A percentile compares a stretch with the other conserved stretches of the same genome.
Evolutionary conservation across 1,284 basidiomycete genomes (phyloP).

Genomic region (Marasmius fiardii): DNA sequence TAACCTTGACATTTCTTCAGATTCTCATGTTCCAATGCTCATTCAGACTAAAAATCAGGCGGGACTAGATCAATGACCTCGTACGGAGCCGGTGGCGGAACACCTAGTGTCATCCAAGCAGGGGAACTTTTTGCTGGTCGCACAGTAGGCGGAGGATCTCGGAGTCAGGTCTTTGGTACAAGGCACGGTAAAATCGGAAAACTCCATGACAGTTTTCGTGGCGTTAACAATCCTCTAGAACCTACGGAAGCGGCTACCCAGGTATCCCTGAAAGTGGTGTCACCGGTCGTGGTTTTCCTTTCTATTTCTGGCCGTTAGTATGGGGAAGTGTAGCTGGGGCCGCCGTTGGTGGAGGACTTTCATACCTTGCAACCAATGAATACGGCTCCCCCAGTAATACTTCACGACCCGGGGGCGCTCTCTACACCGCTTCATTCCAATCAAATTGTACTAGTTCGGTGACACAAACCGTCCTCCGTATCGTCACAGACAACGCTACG

Average conservation of each 20-base stretch:
- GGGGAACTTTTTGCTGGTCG: too few relatives aligned
- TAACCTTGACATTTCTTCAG: too few relatives aligned
- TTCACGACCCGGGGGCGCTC: conserved; percentile 55
- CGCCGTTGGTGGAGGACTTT: conserved; percentile 26
- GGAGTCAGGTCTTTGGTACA: too few relatives aligned
- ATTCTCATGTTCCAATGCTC: too few relatives aligned
- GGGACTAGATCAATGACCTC: too few relatives aligned
- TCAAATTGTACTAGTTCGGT: conserved; percentile 17
- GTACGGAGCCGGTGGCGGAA: too few relatives aligned
- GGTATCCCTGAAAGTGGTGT: conserved; percentile 41
- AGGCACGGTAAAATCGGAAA: too few relatives aligned
- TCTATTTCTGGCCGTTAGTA: conserved; percentile 56
- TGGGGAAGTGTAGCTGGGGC: conserved; percentile 40
- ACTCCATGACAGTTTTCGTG: too few relatives aligned
- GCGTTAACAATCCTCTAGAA: background rate
- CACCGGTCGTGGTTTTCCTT: conserved; percentile 46
- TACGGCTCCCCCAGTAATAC: conserved; percentile 51
- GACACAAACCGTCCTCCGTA: conserved; percentile 47
- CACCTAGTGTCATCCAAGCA: too few relatives aligned
- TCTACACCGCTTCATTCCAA: conserved; percentile 45
- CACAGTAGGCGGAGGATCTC: too few relatives aligned
- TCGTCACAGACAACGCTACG: conserved; percentile 58
- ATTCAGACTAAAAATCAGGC: too few relatives aligned
- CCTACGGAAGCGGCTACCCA: conserved; percentile 61
- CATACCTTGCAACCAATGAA: conserved; percentile 46